A percentile compares a stretch with the other conserved stretches of the same genome.
Evolutionary conservation across 192 early-diverging fungal genomes (phyloP).

Genomic region (Coemansia sp.): DNA sequence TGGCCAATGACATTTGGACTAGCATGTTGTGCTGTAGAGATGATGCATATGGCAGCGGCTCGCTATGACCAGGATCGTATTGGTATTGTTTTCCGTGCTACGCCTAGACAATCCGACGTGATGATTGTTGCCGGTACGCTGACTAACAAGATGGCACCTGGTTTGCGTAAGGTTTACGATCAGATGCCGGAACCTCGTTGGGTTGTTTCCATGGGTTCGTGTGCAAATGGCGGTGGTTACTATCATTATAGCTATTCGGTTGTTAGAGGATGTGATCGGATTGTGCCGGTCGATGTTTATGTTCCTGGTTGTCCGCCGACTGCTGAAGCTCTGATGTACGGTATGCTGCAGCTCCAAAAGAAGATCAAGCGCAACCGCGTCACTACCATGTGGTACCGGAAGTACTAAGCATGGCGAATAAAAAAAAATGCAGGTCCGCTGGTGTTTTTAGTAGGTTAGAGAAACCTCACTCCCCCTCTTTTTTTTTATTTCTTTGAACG

Average conservation of each 20-base stretch:
- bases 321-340: conserved; percentile 94
- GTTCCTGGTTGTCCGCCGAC: conserved; percentile 98
- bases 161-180: conserved; percentile 70
- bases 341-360: conserved; percentile 97
- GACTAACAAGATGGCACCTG: conserved; percentile 99
- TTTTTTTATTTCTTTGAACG: neutral
- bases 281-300: conserved; percentile 94
- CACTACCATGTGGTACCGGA: conserved; percentile 78
- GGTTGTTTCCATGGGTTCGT: conserved; percentile 99
- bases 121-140: conserved; percentile 99
- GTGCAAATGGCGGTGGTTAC: conserved; percentile 96
- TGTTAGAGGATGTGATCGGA: conserved; percentile 93
- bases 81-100: conserved; percentile 96
- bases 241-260: conserved; percentile 98
- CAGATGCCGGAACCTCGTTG: conserved; percentile 97
- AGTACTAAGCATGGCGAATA: conserved; percentile 48
- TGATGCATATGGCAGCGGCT: conserved; percentile 97
- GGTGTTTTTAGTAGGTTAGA: no score
- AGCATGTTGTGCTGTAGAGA: conserved; percentile 97
- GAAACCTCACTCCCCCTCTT: neutral
- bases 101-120: conserved; percentile 95
- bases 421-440: neutral
- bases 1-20: conserved; percentile 91
- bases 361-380: conserved; percentile 87
- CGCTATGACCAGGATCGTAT: conserved; percentile 98